Conservation (phyloP, 2,329 filamentous ascomycete species). For the Colletotrichum destructivum region DNA sequence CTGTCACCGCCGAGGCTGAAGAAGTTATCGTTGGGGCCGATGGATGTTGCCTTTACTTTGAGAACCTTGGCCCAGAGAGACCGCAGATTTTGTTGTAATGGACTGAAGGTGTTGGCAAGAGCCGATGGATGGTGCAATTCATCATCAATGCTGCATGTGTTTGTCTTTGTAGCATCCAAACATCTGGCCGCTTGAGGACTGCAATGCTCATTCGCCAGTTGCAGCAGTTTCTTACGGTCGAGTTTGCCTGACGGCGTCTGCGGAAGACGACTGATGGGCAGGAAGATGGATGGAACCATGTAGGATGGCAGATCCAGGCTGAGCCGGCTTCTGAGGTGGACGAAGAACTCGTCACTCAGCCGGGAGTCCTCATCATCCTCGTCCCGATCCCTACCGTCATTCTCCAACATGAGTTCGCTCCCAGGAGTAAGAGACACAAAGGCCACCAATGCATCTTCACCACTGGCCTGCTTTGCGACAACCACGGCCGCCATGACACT, state of each 20-base stretch:
- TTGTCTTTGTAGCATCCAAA: not conserved
- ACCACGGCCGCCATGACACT: not conserved
- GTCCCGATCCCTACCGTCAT: not conserved
- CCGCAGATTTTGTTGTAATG: not conserved
- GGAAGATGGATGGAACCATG: not conserved
- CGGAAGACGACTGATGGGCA: not conserved
- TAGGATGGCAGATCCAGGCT: not conserved
- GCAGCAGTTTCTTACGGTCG: not conserved
- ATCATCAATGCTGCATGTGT: not conserved
- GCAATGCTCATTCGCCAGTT: not conserved
- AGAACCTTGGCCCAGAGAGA: not conserved
- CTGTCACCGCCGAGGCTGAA: not conserved
- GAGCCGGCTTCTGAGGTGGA: not conserved
- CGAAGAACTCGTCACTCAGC: not conserved
- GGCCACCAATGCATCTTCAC: not conserved
- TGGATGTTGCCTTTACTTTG: not conserved
- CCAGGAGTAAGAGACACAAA: not conserved
- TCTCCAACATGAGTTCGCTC: not conserved
- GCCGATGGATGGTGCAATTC: not conserved
- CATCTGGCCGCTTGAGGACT: not conserved
- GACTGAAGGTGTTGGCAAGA: not conserved
- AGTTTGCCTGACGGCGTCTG: constrained; percentile 9
- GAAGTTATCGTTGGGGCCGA: not conserved
- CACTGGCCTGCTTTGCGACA: not conserved
- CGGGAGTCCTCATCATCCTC: not conserved